These are phyloP conservation scores for Triticum dicoccoides DNA, from an alignment of 176 grass and related monocot species.

Conservation along the genomic window DNA sequence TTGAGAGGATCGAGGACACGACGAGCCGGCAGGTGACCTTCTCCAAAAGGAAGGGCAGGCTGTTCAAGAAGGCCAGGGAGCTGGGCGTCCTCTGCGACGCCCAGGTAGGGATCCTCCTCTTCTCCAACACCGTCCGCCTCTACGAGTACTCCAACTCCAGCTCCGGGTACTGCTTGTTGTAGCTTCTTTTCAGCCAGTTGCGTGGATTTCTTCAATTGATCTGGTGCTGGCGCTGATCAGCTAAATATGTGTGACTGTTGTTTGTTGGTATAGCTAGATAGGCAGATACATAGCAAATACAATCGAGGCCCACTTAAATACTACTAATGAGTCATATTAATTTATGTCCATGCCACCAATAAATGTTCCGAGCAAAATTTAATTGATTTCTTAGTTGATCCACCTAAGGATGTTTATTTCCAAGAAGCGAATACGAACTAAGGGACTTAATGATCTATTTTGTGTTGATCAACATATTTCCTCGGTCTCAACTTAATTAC, in stretches of 20 bases:
- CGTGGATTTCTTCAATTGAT: no score
- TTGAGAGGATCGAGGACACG: background rate
- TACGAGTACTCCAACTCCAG: no score
- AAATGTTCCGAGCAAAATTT: background rate
- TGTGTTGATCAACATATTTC: background rate
- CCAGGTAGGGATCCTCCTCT: no score
- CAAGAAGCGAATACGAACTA: background rate
- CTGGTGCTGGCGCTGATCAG: no score
- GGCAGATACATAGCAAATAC: no score
- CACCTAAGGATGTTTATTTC: background rate
- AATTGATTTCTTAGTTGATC: background rate
- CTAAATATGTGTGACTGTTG: no score
- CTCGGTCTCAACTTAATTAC: background rate
- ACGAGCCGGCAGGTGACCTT: background rate
- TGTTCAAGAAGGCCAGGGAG: background rate
- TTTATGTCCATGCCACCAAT: background rate
- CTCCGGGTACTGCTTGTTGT: no score
- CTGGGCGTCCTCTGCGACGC: background rate
- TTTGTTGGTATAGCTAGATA: no score
- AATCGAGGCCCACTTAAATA: no score
- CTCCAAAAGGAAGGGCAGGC: background rate
- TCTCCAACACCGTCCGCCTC: no score
- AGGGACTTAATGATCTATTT: background rate
- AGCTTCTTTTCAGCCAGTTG: no score
- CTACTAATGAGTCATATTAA: background rate